These are phyloP conservation scores for Udeniomyces megalosporus DNA, from an alignment of 768 basidiomycete genomes.

Conservation along the genomic window DNA sequence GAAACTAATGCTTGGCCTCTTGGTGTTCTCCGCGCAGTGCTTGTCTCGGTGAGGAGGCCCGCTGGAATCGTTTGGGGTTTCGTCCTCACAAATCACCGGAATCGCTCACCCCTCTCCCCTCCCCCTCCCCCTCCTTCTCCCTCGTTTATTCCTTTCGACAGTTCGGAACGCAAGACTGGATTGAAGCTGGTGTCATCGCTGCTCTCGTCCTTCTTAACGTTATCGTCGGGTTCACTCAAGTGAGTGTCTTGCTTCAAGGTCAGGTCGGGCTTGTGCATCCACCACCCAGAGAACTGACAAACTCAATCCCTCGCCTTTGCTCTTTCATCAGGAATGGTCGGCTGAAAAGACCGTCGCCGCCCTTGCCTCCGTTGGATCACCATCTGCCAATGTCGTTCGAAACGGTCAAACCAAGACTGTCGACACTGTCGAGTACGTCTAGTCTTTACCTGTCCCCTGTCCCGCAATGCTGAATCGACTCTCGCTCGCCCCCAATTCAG, in stretches of 20 bases:
- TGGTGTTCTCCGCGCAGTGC: conserved; percentile 31
- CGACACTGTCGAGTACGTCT: conserved; percentile 27
- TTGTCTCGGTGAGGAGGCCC: conserved; percentile 40
- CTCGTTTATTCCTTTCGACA: conserved; percentile 8
- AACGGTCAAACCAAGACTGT: conserved; percentile 19
- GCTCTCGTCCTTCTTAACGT: conserved; percentile 30
- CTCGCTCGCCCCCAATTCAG: neutral
- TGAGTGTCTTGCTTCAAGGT: neutral
- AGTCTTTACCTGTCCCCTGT: conserved; percentile 7
- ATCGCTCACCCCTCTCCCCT: too few relatives aligned
- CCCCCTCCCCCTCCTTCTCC: neutral
- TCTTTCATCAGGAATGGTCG: conserved; percentile 27
- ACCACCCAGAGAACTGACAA: too few relatives aligned
- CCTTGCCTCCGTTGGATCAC: conserved; percentile 31
- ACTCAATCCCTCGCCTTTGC: neutral
- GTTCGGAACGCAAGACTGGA: conserved; percentile 17
- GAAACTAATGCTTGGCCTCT: too few relatives aligned
- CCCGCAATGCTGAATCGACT: neutral
- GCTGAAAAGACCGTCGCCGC: conserved; percentile 33
- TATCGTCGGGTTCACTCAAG: neutral
- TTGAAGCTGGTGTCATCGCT: conserved; percentile 24
- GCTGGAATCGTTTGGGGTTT: conserved; percentile 21
- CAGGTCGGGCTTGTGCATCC: too few relatives aligned
- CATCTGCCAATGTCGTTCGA: conserved; percentile 29
- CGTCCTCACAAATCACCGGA: neutral